Percentiles rank a stretch among this genome's conserved stretches.
Evolutionary conservation across 1,284 basidiomycete genomes (phyloP).

Genomic region (Irpex rosettiformis): DNA sequence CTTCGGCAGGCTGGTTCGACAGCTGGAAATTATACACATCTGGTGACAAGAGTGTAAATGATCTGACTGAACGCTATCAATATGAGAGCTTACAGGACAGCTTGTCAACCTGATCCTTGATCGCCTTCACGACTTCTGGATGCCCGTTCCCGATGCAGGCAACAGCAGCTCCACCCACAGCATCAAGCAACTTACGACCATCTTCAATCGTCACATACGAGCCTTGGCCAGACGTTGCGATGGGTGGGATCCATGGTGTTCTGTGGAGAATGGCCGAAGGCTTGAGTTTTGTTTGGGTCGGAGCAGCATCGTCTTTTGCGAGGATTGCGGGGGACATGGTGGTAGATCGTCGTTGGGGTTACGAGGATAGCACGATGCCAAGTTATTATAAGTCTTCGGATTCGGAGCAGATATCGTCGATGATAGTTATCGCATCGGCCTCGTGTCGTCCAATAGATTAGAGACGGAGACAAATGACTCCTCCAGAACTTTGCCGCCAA

Average conservation of each 20-base stretch:
- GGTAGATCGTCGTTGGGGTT: background rate
- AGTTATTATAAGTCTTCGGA: background rate
- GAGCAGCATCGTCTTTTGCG: constrained; percentile 10
- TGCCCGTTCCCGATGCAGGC: constrained; percentile 74
- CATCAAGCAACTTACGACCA: constrained; percentile 67
- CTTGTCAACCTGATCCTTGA: constrained; percentile 75
- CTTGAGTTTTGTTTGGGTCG: constrained; percentile 16
- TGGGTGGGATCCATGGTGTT: constrained; percentile 67
- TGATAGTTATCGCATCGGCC: constrained; percentile 5
- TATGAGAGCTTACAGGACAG: constrained; percentile 55
- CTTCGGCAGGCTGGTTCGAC: constrained; percentile 74
- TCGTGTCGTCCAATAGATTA: constrained; percentile 2
- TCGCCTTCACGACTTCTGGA: constrained; percentile 63
- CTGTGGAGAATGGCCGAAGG: constrained; percentile 32
- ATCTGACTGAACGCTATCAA: background rate
- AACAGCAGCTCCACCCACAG: constrained; percentile 82
- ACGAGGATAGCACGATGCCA: background rate
- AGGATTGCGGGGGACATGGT: constrained; percentile 19
- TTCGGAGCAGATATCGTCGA: background rate
- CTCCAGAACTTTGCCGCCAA: background rate
- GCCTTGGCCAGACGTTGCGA: constrained; percentile 65
- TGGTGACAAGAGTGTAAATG: constrained; percentile 23
- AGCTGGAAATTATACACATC: constrained; percentile 83
- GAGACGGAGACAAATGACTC: background rate
- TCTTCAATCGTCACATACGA: constrained; percentile 66